phyloP scores from a whole-genome alignment of 148 eudicot species.

The Euryodendron excelsum region DNA sequence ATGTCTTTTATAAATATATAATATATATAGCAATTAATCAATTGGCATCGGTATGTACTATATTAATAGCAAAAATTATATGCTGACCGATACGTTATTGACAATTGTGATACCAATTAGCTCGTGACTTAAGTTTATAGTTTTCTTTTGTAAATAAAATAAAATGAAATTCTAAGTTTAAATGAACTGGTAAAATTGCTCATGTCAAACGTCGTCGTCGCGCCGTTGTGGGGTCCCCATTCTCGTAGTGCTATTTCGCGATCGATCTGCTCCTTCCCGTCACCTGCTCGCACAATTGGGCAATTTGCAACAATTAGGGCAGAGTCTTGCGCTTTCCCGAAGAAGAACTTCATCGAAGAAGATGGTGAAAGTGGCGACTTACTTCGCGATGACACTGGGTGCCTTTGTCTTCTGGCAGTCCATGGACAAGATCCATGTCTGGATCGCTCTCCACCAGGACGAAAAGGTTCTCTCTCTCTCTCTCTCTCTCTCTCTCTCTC shows the following conservation, averaged over 20 bases:
- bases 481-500: not conserved
- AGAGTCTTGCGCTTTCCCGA: not conserved
- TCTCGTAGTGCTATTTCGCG: not conserved
- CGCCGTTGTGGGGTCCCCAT: no score
- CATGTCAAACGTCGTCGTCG: no score
- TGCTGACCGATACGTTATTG: no score
- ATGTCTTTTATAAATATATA: no score
- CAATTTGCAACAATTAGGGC: not conserved
- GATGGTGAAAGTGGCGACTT: slow-evolving; percentile 10
- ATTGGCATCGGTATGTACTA: no score
- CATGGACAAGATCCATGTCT: slow-evolving; percentile 93
- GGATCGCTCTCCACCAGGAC: slow-evolving; percentile 96
- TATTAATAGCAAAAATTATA: no score
- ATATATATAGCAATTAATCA: no score
- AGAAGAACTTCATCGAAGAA: not conserved
- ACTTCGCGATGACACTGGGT: slow-evolving; percentile 58
- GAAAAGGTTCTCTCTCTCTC: slow-evolving; percentile 55
- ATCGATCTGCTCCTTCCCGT: not conserved
- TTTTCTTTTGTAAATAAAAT: no score
- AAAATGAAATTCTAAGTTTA: no score
- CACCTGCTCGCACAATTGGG: not conserved
- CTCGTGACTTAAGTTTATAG: no score
- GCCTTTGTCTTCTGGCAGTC: slow-evolving; percentile 87
- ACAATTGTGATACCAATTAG: no score
- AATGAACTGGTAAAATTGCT: no score